Evolutionary conservation across 1,284 basidiomycete genomes (phyloP).

Genomic region (Apiotrichum domesticum): DNA sequence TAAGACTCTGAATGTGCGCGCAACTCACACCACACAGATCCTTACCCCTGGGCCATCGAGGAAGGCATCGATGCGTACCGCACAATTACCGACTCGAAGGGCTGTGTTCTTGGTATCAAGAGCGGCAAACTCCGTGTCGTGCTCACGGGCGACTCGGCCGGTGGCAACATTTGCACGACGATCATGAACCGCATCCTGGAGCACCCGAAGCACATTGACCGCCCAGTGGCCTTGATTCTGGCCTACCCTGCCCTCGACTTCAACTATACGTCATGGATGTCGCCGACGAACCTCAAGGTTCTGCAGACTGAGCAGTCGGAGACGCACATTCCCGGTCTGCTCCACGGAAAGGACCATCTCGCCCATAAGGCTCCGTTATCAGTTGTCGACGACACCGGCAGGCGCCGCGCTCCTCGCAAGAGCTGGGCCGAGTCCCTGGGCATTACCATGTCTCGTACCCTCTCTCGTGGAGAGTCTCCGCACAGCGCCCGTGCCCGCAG

Average conservation of each 20-base stretch:
- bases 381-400: conserved; percentile 66
- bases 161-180: conserved; percentile 74
- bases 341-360: conserved; percentile 80
- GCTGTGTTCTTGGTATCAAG: conserved; percentile 66
- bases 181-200: conserved; percentile 80
- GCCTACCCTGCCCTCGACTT: conserved; percentile 74
- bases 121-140: conserved; percentile 68
- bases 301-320: conserved; percentile 73
- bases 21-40: conserved; percentile 55
- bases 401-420: conserved; percentile 24
- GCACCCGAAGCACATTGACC: conserved; percentile 51
- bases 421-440: conserved; percentile 51
- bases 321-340: conserved; percentile 55
- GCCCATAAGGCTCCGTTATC: conserved; percentile 77
- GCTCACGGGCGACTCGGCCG: conserved; percentile 84
- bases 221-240: conserved; percentile 74
- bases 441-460: conserved; percentile 5
- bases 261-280: conserved; percentile 98
- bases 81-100: conserved; percentile 71
- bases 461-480: background rate
- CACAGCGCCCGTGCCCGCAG: no score
- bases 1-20: background rate
- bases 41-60: conserved; percentile 90
- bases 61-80: conserved; percentile 88
- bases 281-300: conserved; percentile 73